Conservation (phyloP, 495 filamentous ascomycete genomes). For the Neurospora cerealis region DNA sequence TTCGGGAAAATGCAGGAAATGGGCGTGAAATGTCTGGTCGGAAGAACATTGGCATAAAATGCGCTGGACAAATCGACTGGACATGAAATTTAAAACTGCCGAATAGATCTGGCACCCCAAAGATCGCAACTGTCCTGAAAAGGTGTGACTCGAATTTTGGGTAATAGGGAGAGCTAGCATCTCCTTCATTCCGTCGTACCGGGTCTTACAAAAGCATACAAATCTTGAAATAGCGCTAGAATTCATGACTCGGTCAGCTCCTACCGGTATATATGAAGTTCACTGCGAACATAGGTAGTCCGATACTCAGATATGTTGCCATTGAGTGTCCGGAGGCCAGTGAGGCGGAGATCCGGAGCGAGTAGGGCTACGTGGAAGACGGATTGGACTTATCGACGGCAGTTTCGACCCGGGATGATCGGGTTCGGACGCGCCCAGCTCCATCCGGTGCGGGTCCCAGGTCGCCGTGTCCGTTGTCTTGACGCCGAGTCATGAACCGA, state of each 20-base stretch:
- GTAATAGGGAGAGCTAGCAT: background rate
- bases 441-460: background rate
- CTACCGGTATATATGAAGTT: background rate
- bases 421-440: background rate
- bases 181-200: background rate
- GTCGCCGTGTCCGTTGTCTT: background rate
- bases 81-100: background rate
- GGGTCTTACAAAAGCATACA: background rate
- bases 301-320: background rate
- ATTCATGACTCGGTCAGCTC: background rate
- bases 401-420: background rate
- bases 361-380: background rate
- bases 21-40: background rate
- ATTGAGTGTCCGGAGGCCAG: background rate
- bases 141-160: background rate
- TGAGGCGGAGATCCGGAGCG: background rate
- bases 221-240: background rate
- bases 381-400: background rate
- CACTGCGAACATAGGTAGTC: background rate
- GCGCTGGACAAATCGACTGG: background rate
- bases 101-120: background rate
- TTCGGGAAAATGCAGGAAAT: background rate
- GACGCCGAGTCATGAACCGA: background rate
- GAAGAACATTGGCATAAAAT: background rate
- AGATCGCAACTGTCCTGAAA: background rate